phyloP scores from a whole-genome alignment of 805 yeast species.

The Wickerhamiella musiphila region DNA sequence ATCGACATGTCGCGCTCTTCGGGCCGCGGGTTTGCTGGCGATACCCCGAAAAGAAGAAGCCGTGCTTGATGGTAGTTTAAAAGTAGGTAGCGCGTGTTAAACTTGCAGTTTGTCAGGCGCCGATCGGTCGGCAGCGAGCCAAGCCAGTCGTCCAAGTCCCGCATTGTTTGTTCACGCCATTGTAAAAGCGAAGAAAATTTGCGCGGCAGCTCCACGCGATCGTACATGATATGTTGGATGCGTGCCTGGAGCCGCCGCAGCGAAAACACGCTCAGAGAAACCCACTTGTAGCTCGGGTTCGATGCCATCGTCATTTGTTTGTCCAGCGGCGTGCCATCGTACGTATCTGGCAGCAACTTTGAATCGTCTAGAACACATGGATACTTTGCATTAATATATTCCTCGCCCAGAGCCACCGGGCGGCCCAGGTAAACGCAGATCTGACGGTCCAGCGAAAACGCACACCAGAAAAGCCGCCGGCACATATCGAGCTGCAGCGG shows the following conservation, averaged over 20 bases:
- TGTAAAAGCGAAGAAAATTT: slow-evolving; percentile 32
- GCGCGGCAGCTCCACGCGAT: slow-evolving; percentile 50
- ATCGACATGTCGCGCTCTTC: slow-evolving; percentile 35
- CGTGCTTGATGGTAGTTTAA: slow-evolving; percentile 65
- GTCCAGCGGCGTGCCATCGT: not conserved
- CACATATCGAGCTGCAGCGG: slow-evolving; percentile 50
- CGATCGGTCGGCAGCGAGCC: slow-evolving; percentile 36
- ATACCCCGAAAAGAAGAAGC: slow-evolving; percentile 55
- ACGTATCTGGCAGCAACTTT: slow-evolving; percentile 9
- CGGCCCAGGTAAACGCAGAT: slow-evolving; percentile 73
- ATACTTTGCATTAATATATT: slow-evolving; percentile 48
- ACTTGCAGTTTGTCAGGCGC: slow-evolving; percentile 52
- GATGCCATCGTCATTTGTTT: slow-evolving; percentile 1
- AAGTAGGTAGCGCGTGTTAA: slow-evolving; percentile 50
- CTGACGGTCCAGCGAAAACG: slow-evolving; percentile 72
- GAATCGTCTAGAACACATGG: slow-evolving; percentile 63
- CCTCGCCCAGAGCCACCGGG: slow-evolving; percentile 81
- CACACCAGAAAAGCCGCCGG: slow-evolving; percentile 74
- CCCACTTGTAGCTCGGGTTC: slow-evolving; percentile 46
- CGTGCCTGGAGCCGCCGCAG: slow-evolving; percentile 64
- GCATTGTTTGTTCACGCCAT: slow-evolving; percentile 44
- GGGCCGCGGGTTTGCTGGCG: slow-evolving; percentile 48
- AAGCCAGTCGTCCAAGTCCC: slow-evolving; percentile 47
- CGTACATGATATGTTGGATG: slow-evolving; percentile 55
- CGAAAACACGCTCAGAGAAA: slow-evolving; percentile 48